These are phyloP conservation scores for Naganishia albida DNA, from an alignment of 1,284 basidiomycete genomes.

Conservation along the genomic window DNA sequence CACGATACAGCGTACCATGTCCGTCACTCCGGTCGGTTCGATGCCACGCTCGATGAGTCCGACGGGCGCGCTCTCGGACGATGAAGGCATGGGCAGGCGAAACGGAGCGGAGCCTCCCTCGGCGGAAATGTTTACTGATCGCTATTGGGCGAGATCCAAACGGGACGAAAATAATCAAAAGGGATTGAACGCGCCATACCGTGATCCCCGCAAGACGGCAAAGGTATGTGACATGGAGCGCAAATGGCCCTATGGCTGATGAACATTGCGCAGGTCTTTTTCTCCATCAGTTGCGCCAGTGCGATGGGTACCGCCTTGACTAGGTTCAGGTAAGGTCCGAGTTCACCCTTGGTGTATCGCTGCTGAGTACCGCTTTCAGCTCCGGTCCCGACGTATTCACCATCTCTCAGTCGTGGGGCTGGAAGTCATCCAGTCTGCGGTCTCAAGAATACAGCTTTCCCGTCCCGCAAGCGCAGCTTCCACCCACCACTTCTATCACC, in stretches of 20 bases:
- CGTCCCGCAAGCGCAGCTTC: neutral
- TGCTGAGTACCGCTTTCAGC: slow-evolving; percentile 28
- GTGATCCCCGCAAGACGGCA: slow-evolving; percentile 52
- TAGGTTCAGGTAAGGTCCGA: slow-evolving; percentile 61
- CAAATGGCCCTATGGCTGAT: neutral
- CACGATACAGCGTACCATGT: slow-evolving; percentile 30
- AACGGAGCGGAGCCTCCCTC: slow-evolving; percentile 3
- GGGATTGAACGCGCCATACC: slow-evolving; percentile 43
- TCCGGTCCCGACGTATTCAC: slow-evolving; percentile 84
- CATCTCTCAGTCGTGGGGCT: slow-evolving; percentile 61
- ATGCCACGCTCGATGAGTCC: slow-evolving; percentile 25
- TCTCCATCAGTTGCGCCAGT: slow-evolving; percentile 77
- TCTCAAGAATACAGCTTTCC: slow-evolving; percentile 49
- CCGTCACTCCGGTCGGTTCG: slow-evolving; percentile 24
- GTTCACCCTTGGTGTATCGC: neutral
- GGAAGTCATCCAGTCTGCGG: slow-evolving; percentile 54
- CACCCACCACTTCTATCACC: slow-evolving; percentile 13
- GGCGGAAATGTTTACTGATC: slow-evolving; percentile 19
- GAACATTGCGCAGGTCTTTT: slow-evolving; percentile 59
- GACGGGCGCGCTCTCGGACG: slow-evolving; percentile 16
- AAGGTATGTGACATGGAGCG: slow-evolving; percentile 38
- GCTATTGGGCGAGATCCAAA: slow-evolving; percentile 6
- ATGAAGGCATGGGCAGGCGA: slow-evolving; percentile 16
- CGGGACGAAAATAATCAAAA: slow-evolving; percentile 16
- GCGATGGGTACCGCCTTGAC: slow-evolving; percentile 79